These are phyloP conservation scores for Cystofilobasidium capitatum DNA, from an alignment of 768 basidiomycete species.

Conservation along the genomic window DNA sequence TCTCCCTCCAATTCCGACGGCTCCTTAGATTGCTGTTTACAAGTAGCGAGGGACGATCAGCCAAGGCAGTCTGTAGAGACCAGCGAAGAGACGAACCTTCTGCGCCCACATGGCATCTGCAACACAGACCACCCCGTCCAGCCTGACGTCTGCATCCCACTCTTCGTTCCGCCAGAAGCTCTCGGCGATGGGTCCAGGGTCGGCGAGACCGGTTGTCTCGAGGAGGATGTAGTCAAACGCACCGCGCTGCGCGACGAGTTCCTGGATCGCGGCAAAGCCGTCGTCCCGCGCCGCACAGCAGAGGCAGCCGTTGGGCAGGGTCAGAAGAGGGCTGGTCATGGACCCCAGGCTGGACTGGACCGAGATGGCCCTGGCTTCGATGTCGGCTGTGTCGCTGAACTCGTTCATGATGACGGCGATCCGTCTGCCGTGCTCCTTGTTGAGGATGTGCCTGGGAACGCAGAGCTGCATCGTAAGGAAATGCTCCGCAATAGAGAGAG, in stretches of 20 bases:
- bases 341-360: constrained; percentile 15
- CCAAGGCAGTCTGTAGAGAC: background rate
- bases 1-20: constrained; percentile 56
- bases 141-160: constrained; percentile 40
- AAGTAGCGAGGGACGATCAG: background rate
- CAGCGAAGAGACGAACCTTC: constrained; percentile 41
- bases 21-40: constrained; percentile 65
- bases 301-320: constrained; percentile 63
- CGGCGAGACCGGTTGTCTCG: constrained; percentile 91
- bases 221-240: constrained; percentile 90
- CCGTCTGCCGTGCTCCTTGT: constrained; percentile 20
- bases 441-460: constrained; percentile 18
- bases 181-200: constrained; percentile 54
- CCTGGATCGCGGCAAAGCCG: constrained; percentile 87
- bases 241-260: constrained; percentile 74
- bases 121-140: constrained; percentile 84
- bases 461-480: background rate
- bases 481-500: background rate
- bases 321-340: constrained; percentile 12
- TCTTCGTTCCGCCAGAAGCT: constrained; percentile 45
- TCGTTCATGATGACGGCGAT: constrained; percentile 29
- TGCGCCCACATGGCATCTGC: constrained; percentile 78
- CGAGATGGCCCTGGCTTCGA: constrained; percentile 26
- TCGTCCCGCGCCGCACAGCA: constrained; percentile 96
- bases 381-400: constrained; percentile 26